Conservation (phyloP, 345 rosid genomes). For the Eucalyptus coolabah region DNA sequence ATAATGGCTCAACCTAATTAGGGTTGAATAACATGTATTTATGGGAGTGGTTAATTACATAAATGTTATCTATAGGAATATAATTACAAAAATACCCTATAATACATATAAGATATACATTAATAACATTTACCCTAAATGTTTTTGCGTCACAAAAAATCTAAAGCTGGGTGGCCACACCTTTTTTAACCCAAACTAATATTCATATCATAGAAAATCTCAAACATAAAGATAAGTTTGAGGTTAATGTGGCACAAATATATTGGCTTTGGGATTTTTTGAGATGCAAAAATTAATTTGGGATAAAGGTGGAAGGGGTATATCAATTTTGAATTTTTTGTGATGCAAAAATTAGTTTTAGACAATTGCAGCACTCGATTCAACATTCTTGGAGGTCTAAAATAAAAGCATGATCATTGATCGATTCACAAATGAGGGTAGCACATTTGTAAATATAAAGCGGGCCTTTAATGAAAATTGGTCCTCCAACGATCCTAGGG, state of each 20-base stretch:
- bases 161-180: fast-evolving
- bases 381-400: neutral
- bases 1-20: too few relatives aligned
- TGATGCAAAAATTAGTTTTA: too few relatives aligned
- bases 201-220: neutral
- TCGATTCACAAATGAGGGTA: neutral
- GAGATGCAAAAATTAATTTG: too few relatives aligned
- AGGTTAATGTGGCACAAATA: neutral
- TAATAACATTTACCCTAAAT: neutral
- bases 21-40: too few relatives aligned
- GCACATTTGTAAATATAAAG: neutral
- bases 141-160: neutral
- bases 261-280: too few relatives aligned
- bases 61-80: too few relatives aligned
- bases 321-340: too few relatives aligned
- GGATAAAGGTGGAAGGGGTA: fast-evolving
- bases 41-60: too few relatives aligned
- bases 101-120: too few relatives aligned
- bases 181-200: neutral
- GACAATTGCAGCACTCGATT: neutral
- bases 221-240: neutral
- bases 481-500: neutral
- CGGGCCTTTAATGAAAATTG: neutral
- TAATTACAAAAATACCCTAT: too few relatives aligned
- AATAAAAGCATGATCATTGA: neutral